Evolutionary conservation across 2,329 filamentous ascomycete genomes (phyloP).

Genomic region (Penicillium sp.): DNA sequence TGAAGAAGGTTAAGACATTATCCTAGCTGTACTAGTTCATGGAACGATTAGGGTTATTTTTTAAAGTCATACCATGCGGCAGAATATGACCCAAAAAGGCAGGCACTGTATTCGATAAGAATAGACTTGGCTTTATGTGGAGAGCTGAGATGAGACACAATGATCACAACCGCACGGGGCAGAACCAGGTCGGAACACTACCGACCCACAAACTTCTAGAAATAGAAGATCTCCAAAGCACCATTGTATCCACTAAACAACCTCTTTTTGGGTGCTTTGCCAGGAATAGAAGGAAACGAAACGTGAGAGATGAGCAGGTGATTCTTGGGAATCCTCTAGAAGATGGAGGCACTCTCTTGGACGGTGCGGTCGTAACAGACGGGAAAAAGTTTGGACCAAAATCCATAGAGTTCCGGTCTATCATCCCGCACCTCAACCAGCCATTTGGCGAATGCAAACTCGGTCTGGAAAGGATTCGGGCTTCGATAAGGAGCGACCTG

Average conservation of each 20-base stretch:
- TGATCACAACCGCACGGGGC: not conserved
- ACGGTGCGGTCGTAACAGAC: constrained; percentile 35
- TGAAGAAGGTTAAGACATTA: not conserved
- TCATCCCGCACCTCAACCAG: constrained; percentile 28
- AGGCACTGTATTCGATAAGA: not conserved
- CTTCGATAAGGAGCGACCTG: constrained; percentile 36
- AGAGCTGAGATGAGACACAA: constrained; percentile 7
- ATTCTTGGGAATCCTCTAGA: constrained; percentile 10
- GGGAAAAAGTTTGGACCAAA: constrained; percentile 37
- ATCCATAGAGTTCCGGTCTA: constrained; percentile 26
- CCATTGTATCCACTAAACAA: not conserved
- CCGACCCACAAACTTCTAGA: not conserved
- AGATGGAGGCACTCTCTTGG: constrained; percentile 29
- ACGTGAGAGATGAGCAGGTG: not conserved
- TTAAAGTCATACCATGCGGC: not conserved
- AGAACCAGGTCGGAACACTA: not conserved
- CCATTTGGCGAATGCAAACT: constrained; percentile 35
- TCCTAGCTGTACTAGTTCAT: not conserved
- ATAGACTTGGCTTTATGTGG: constrained; percentile 1
- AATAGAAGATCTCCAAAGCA: not conserved
- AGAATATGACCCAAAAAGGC: not conserved
- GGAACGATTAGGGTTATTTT: not conserved
- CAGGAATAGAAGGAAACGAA: not conserved
- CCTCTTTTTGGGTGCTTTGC: not conserved
- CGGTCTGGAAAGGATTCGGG: constrained; percentile 29